Conservation (phyloP, 2,329 filamentous ascomycete species). For the Xylariaceae sp. region DNA sequence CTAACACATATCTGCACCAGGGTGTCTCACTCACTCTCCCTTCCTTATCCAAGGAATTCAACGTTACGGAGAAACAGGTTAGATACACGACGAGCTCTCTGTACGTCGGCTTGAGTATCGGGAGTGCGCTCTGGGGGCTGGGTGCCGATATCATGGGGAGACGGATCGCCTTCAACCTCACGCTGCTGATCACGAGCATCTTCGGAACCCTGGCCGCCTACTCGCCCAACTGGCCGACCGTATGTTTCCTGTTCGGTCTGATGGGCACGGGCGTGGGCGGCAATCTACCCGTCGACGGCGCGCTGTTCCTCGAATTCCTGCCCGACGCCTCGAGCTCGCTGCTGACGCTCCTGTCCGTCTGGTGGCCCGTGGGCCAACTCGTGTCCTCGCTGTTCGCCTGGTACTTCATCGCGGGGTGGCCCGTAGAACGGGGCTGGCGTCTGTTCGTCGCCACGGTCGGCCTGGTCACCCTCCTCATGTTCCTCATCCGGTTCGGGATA, state of each 20-base stretch:
- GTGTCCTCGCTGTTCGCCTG: slow-evolving; percentile 67
- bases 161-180: slow-evolving; percentile 74
- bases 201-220: slow-evolving; percentile 70
- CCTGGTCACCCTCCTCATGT: slow-evolving; percentile 69
- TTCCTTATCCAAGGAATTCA: slow-evolving; percentile 69
- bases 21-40: slow-evolving; percentile 73
- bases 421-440: slow-evolving; percentile 68
- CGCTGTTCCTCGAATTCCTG: slow-evolving; percentile 77
- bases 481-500: slow-evolving; percentile 68
- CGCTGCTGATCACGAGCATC: slow-evolving; percentile 66
- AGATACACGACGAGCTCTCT: slow-evolving; percentile 76
- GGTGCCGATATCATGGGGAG: slow-evolving; percentile 74
- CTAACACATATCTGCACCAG: slow-evolving; percentile 36
- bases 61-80: slow-evolving; percentile 61
- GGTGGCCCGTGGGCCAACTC: slow-evolving; percentile 82
- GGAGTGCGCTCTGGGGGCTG: slow-evolving; percentile 76
- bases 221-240: slow-evolving; percentile 59
- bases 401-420: slow-evolving; percentile 68
- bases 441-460: slow-evolving; percentile 68
- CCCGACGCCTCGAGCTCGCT: slow-evolving; percentile 69
- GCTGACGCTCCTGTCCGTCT: slow-evolving; percentile 74
- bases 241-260: slow-evolving; percentile 38
- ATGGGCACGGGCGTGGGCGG: slow-evolving; percentile 22
- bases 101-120: slow-evolving; percentile 70
- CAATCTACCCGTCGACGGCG: slow-evolving; percentile 40